Evolutionary conservation across 208 protist genomes (phyloP).

Genomic region (Blastocrithidia nonstop): DNA sequence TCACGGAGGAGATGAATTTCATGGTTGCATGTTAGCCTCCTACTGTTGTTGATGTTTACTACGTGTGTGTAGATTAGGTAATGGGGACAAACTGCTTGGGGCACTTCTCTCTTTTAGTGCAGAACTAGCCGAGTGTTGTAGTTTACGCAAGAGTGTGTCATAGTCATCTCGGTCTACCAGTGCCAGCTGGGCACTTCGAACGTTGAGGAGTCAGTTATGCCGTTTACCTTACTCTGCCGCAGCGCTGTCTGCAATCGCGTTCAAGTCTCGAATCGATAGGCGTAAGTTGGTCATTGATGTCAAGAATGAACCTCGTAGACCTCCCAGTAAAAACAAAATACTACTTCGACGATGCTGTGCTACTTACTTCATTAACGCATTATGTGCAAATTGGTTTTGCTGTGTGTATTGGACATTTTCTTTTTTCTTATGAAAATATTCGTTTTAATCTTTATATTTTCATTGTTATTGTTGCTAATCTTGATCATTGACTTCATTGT

Average conservation of each 20-base stretch:
- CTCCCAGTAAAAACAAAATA: slow-evolving; percentile 55
- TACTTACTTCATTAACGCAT: background rate
- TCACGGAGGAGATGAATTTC: too few species aligned
- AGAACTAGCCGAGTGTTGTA: too few species aligned
- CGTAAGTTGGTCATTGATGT: slow-evolving; percentile 71
- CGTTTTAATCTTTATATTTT: too few species aligned
- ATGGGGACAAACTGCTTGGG: too few species aligned
- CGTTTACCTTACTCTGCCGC: slow-evolving; percentile 11
- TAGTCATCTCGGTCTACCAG: slow-evolving; percentile 78
- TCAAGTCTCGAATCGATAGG: slow-evolving; percentile 36
- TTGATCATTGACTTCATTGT: background rate
- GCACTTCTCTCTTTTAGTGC: too few species aligned
- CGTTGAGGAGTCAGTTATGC: slow-evolving; percentile 42
- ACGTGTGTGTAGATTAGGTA: too few species aligned
- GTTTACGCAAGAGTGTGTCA: too few species aligned
- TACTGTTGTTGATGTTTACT: too few species aligned
- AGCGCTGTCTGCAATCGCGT: slow-evolving; percentile 28
- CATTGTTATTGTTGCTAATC: slow-evolving; percentile 1
- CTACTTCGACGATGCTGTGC: slow-evolving; percentile 9
- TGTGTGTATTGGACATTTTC: too few species aligned
- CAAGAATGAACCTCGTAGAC: slow-evolving; percentile 54
- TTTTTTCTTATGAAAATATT: too few species aligned
- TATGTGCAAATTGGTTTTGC: background rate
- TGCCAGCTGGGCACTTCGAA: slow-evolving; percentile 43
- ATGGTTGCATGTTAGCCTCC: too few species aligned